These are phyloP conservation scores for Oxyria digyna DNA, from an alignment of 148 eudicot genomes.

Conservation along the genomic window DNA sequence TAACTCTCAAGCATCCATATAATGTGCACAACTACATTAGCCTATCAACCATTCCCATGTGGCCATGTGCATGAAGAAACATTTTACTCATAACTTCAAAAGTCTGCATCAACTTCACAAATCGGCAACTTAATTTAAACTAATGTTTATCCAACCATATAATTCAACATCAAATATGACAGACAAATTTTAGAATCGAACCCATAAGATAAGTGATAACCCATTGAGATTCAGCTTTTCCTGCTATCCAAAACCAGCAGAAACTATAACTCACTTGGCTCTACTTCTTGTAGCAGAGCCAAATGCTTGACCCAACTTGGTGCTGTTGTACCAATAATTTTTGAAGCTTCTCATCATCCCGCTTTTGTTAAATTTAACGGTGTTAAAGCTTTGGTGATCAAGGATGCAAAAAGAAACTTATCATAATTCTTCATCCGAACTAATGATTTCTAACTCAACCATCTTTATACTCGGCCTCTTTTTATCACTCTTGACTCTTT, in stretches of 20 bases:
- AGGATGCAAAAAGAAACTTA: not conserved
- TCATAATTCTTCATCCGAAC: conserved; percentile 79
- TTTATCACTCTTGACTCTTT: conserved; percentile 39
- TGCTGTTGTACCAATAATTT: not conserved
- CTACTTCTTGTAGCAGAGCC: not conserved
- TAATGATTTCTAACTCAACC: conserved; percentile 64
- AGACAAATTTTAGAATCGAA: not conserved
- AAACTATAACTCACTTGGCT: not conserved
- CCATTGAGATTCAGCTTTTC: not conserved
- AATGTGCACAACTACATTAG: not conserved
- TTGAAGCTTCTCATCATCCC: not conserved
- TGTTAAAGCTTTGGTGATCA: not conserved
- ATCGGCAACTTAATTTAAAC: not conserved
- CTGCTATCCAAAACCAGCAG: not conserved
- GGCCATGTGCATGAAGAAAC: not conserved
- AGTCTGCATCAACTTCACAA: not conserved
- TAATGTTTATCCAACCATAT: not conserved
- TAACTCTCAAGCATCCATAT: not conserved
- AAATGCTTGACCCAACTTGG: not conserved
- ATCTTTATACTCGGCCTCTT: conserved; percentile 34
- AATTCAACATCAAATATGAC: not conserved
- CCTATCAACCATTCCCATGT: not conserved
- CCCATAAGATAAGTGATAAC: not conserved
- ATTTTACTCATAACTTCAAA: not conserved
- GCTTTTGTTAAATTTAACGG: not conserved